phyloP scores from a whole-genome alignment of 2,329 filamentous ascomycete genomes.

The Raffaelea deltoideospora region DNA sequence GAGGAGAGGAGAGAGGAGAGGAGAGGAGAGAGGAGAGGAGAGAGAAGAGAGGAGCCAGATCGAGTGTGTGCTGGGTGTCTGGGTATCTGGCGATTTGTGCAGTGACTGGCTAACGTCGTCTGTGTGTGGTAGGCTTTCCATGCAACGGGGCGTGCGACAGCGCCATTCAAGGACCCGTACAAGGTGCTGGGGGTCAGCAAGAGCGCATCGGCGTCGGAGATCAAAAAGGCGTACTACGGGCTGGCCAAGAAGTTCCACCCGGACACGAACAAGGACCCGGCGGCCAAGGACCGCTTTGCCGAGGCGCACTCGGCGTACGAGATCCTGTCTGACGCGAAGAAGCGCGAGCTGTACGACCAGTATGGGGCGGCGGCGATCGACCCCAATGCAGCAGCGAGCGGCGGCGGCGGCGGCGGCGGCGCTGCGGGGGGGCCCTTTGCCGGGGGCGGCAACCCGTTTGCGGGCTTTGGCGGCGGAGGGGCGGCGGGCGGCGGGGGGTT shows the following conservation, averaged over 20 bases:
- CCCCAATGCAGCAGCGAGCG: conserved; percentile 47
- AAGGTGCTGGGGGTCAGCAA: conserved; percentile 72
- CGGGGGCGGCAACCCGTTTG: conserved; percentile 39
- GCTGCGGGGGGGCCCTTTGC: conserved; percentile 40
- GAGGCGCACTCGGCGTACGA: conserved; percentile 93
- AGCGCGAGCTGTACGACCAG: conserved; percentile 82
- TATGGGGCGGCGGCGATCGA: conserved; percentile 84
- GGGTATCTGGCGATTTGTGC: no score
- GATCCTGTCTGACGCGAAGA: conserved; percentile 79
- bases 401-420: conserved; percentile 35
- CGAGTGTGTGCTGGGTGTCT: no score
- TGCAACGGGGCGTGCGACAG: conserved; percentile 35
- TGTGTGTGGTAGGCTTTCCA: conserved; percentile 53
- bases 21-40: no score
- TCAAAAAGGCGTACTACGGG: conserved; percentile 97
- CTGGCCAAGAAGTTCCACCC: conserved; percentile 96
- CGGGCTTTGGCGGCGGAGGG: conserved; percentile 38
- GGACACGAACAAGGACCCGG: conserved; percentile 89
- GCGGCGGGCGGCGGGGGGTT: conserved; percentile 55
- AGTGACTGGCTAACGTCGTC: not conserved
- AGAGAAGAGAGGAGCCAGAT: no score
- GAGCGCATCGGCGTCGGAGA: conserved; percentile 65
- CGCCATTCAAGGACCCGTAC: conserved; percentile 64
- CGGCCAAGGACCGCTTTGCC: conserved; percentile 87
- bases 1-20: no score